Evolutionary conservation across 2,329 filamentous ascomycete species (phyloP), one percentile per base, ranked within the genome.

Genomic region (Clonostachys sp.): DNA sequence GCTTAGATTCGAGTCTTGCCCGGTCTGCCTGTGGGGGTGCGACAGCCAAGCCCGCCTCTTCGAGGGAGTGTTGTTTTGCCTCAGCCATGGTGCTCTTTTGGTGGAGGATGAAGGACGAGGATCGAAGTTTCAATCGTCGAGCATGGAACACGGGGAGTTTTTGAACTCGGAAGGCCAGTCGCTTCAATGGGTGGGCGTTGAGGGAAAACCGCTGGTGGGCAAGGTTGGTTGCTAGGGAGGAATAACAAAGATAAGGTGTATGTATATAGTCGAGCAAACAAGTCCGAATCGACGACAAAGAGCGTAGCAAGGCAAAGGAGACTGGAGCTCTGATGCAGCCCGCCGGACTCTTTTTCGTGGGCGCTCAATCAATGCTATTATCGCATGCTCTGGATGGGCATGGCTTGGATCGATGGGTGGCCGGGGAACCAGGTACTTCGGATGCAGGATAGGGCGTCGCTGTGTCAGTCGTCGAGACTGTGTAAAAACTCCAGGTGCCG

Each of bases 1-100:
- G 58, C 53, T 65, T 72, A 18, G 65, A 59, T 51, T 76, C 73
- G 33, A 74, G 51, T 44, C 66, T 67, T 41, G 61, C 66, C 50
- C 70, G 67, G 50, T 74, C 73, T 46, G 67, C 60, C 34, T 68
- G 68, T 33, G 70, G 67, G 14, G 71, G 73, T 41, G 74, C 38
- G 67, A 61, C 49, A 66, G 63, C 50, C 70, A 68, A 46, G 60
- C 58, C 24, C 34, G 70, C 62, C 42, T 60, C 63, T 43, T 59
- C 59, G 41, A 57, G 50, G 39, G 64, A 55, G 39, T 67, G 51
- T 43, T 53, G 50, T 48, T 61, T 66, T 18, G 54, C 48, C 34
- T 66, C 63, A 41, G 55, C 51, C 58, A 62, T 65, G 56, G 51
- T 58, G 24, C 24, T 30, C 7, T 30, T 30, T 30, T 30, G 24